Evolutionary conservation across 2,329 filamentous ascomycete species (phyloP).

Genomic region (Juglanconis sp.): DNA sequence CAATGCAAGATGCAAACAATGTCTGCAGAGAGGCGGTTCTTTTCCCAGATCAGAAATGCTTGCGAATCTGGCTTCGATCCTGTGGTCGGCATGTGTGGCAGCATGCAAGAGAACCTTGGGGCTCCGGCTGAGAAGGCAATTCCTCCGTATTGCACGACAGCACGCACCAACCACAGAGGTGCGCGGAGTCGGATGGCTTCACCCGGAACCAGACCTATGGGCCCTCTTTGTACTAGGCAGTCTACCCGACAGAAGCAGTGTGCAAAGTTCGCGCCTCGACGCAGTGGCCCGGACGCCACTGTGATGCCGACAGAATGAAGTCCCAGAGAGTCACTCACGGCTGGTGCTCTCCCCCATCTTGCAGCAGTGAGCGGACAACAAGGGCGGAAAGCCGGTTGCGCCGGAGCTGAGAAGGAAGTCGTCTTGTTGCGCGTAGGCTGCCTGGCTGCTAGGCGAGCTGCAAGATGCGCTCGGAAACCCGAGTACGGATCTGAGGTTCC

Average conservation of each 20-base stretch:
- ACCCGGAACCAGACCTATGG: slow-evolving; percentile 7
- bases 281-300: slow-evolving; percentile 5
- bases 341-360: not conserved
- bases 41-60: slow-evolving; percentile 6
- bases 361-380: not conserved
- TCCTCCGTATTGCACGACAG: not conserved
- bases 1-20: slow-evolving; percentile 11
- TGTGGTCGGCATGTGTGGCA: not conserved
- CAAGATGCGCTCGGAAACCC: not conserved
- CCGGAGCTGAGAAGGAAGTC: not conserved
- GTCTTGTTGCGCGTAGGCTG: not conserved
- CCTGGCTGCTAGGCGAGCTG: not conserved
- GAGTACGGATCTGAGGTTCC: slow-evolving; percentile 1
- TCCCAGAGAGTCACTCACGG: not conserved
- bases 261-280: slow-evolving; percentile 5
- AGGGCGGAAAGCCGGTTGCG: not conserved
- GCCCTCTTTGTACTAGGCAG: not conserved
- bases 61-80: slow-evolving; percentile 5
- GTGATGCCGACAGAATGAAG: not conserved
- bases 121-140: not conserved
- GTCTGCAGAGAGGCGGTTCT: not conserved
- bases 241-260: not conserved
- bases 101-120: not conserved
- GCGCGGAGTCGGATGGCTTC: slow-evolving; percentile 5
- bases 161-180: not conserved